Evolutionary conservation across 805 yeast species (phyloP).

Genomic region (Lachancea waltii): DNA sequence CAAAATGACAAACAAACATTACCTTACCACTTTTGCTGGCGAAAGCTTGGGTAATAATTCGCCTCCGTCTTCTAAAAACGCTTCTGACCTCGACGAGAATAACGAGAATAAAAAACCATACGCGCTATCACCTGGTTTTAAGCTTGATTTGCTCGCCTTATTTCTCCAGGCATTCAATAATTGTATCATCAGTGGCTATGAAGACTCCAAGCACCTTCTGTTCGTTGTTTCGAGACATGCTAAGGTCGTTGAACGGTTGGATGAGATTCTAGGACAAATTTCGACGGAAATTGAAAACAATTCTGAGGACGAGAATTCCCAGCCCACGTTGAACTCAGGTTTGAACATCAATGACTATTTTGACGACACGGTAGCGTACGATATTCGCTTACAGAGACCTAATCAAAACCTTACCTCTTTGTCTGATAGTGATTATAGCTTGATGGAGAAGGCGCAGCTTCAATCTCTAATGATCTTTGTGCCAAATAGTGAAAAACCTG

Average conservation of each 20-base stretch:
- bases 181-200: slow-evolving; percentile 44
- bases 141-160: slow-evolving; percentile 53
- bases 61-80: slow-evolving; percentile 1
- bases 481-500: slow-evolving; percentile 6
- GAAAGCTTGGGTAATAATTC: neutral
- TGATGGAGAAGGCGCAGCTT: slow-evolving; percentile 3
- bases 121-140: slow-evolving; percentile 29
- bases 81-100: neutral
- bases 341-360: slow-evolving; percentile 12
- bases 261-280: slow-evolving; percentile 19
- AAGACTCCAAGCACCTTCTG: slow-evolving; percentile 47
- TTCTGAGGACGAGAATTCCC: neutral
- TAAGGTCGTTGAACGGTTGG: slow-evolving; percentile 26
- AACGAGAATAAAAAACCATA: slow-evolving; percentile 10
- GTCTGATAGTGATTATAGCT: neutral
- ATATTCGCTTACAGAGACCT: neutral
- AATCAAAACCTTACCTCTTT: neutral
- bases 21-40: slow-evolving; percentile 21
- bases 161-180: slow-evolving; percentile 51
- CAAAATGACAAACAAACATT: slow-evolving; percentile 25
- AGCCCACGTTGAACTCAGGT: neutral
- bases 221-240: slow-evolving; percentile 41
- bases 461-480: slow-evolving; percentile 5
- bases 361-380: slow-evolving; percentile 5
- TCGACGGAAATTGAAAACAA: slow-evolving; percentile 15